A percentile compares a stretch with the other conserved stretches of the same genome.
phyloP scores from a whole-genome alignment of 2,329 filamentous ascomycete species.

The Trichoderma simmonsii region DNA sequence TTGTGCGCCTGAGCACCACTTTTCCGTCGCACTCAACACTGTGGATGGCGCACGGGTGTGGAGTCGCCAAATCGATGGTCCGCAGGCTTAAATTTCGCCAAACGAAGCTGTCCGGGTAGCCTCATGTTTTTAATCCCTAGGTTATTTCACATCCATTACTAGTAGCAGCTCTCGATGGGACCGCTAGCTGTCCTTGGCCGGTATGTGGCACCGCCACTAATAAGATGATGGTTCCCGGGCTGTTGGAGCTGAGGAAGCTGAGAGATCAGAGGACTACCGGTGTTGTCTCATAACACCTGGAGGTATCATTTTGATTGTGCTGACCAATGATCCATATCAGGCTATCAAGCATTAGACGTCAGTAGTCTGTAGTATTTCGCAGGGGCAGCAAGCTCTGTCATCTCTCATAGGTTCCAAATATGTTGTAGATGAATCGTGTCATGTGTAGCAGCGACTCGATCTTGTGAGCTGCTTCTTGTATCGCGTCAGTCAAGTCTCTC shows the following conservation, averaged over 20 bases:
- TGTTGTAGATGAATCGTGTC: neutral
- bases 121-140: neutral
- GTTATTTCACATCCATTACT: neutral
- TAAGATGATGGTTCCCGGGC: neutral
- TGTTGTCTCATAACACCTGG: neutral
- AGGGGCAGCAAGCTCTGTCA: neutral
- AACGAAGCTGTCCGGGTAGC: neutral
- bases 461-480: neutral
- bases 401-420: neutral
- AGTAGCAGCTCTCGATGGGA: neutral
- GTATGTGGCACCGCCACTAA: neutral
- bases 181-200: neutral
- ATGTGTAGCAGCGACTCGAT: neutral
- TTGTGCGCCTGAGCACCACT: neutral
- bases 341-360: neutral
- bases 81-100: neutral
- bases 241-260: neutral
- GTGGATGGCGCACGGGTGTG: neutral
- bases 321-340: neutral
- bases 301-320: neutral
- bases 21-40: neutral
- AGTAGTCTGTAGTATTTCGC: neutral
- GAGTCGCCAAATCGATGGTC: neutral
- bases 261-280: neutral
- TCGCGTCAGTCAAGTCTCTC: neutral